Conservation (phyloP, 148 eudicot species). For the Rhododendron vialii region DNA sequence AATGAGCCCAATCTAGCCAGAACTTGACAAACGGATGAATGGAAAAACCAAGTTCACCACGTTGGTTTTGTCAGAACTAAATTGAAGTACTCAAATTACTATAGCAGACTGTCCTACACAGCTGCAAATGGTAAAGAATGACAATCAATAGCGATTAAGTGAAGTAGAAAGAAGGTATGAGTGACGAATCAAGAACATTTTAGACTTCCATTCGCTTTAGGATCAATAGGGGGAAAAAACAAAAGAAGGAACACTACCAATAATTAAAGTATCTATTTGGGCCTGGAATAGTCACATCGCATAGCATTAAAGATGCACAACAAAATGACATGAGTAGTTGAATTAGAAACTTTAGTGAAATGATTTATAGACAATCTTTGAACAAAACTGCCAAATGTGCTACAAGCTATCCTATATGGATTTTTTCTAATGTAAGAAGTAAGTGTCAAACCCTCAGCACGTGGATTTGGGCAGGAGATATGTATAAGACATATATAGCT, state of each 20-base stretch:
- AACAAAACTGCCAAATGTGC: not conserved
- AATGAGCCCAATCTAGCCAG: not conserved
- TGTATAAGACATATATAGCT: not conserved
- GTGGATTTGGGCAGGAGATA: not conserved
- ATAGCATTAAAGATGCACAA: not conserved
- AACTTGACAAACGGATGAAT: not conserved
- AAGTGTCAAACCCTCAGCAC: not conserved
- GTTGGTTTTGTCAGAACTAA: not conserved
- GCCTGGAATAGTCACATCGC: not conserved
- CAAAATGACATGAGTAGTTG: not conserved
- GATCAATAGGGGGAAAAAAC: not conserved
- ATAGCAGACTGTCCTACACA: not conserved
- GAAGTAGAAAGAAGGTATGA: slow-evolving; percentile 3
- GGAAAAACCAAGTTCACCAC: not conserved
- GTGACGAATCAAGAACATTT: not conserved
- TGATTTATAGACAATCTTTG: not conserved
- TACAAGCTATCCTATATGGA: not conserved
- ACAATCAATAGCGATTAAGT: not conserved
- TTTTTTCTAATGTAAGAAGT: not conserved
- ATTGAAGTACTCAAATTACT: not conserved
- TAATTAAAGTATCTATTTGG: not conserved
- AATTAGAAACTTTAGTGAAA: not conserved
- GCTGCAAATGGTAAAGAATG: slow-evolving; percentile 10
- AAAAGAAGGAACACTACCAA: not conserved
- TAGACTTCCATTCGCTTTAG: not conserved